Base-by-base conservation (phyloP, 352 stramenopile genomes). In the Globisporangium spiculum region DNA sequence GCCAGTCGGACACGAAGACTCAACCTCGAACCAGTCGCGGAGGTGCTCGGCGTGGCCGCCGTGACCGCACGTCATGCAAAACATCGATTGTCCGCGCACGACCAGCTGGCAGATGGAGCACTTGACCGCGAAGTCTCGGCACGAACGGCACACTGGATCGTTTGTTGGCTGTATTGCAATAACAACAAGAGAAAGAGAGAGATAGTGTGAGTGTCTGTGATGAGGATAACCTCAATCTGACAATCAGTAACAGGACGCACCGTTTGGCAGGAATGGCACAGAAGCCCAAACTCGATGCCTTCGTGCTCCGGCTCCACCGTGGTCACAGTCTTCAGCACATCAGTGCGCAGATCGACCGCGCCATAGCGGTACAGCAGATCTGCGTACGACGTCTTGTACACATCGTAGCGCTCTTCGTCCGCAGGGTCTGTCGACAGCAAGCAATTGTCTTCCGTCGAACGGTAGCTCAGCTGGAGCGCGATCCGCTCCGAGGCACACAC, bases 81-180 rank as follows among this genome's bases (percentile, higher is more conserved):
- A 94, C 85, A 94, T 93, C 22, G 84, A 93, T 66, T 96, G 84
- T 1, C 88, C 88, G 32, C 88, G 83, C 50, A 96, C 85, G 12
- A 90, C 84, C 30, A 96, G 80, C 60, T 94, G 84, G 54, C 88
- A 96, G 50, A 96, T 69, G 0, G 86, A 92, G 69, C 88, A 96
- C 52, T 87, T 84, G 67, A 94, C 66, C 24, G 85, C 80, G 65
- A 96, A 94, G 38, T 93, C 84, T 2, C 78, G 79, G 44, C 88
- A 96, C 34, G 68, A 76, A 0, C 72, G 64, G 61, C 88, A 96
- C 63, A 91, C 83, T 0, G 83, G 69, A 26, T 81, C 76, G 41
- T 76, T 79, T 1, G 81, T 87, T 63, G 69, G 74, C 85, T 93
- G 63, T 27, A 74, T 27, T 22, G 36, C 12, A 62, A 14, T 70